A percentile compares a stretch with the other conserved stretches of the same genome.
Evolutionary conservation across 768 basidiomycete genomes (phyloP).

Genomic region (Lentinula detonsa): DNA sequence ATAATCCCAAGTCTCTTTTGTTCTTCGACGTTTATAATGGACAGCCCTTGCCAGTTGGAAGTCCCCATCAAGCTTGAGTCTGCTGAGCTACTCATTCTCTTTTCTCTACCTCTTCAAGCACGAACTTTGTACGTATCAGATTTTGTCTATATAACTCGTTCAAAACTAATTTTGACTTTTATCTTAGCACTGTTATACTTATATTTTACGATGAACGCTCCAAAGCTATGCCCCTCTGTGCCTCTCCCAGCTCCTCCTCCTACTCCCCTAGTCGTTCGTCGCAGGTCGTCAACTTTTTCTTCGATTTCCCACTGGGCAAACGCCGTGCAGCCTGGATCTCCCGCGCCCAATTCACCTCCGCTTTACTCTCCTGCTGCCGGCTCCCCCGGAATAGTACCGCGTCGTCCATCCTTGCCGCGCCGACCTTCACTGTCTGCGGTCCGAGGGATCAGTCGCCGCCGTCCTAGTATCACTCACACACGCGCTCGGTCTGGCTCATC

Average conservation of each 20-base stretch:
- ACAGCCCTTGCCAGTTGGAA: too few species aligned
- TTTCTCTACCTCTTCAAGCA: not conserved
- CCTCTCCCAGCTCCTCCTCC: not conserved
- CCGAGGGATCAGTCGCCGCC: not conserved
- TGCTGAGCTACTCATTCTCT: constrained; percentile 3
- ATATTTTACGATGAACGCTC: constrained; percentile 2
- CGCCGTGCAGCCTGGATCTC: constrained; percentile 30
- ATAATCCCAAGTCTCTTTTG: not conserved
- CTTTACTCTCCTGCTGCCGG: constrained; percentile 14
- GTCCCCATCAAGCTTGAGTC: not conserved
- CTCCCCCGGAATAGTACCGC: not conserved
- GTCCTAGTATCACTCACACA: constrained; percentile 10
- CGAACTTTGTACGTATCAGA: not conserved
- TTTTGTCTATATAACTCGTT: not conserved
- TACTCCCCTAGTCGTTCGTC: not conserved
- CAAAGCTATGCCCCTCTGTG: not conserved
- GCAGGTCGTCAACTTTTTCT: constrained; percentile 11
- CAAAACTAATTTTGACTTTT: not conserved
- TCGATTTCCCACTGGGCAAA: constrained; percentile 36
- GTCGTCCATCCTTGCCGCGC: constrained; percentile 10
- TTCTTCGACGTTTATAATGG: not conserved
- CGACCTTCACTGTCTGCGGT: constrained; percentile 20
- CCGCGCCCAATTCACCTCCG: constrained; percentile 6
- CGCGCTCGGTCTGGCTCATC: constrained; percentile 17
- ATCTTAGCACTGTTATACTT: not conserved